These are phyloP conservation scores for Phytomonas sp. DNA, from an alignment of 208 protist species.

Conservation along the genomic window DNA sequence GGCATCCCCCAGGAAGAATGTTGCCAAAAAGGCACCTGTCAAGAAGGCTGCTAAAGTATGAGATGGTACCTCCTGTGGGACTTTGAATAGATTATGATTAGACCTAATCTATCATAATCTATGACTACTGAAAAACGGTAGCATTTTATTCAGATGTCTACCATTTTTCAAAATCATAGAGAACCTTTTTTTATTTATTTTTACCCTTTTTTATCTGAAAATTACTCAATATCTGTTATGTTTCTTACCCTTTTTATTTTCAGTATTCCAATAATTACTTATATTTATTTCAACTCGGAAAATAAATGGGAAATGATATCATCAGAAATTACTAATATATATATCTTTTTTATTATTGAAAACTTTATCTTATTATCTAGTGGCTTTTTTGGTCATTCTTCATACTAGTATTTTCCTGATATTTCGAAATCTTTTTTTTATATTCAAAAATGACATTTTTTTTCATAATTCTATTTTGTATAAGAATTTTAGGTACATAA, in stretches of 20 bases:
- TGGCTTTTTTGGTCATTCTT: conserved; percentile 9
- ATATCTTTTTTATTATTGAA: too few relatives aligned
- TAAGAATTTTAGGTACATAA: not conserved
- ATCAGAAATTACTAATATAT: not conserved
- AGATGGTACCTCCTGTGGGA: not conserved
- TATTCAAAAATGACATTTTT: not conserved
- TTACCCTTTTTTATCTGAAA: not conserved
- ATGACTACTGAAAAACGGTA: not conserved
- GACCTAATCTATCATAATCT: not conserved
- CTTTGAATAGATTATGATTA: not conserved
- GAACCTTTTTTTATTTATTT: conserved; percentile 9
- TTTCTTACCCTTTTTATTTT: conserved; percentile 10
- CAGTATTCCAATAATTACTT: conserved; percentile 1
- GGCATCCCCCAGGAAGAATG: conserved; percentile 18
- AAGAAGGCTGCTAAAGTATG: conserved; percentile 24
- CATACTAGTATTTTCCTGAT: conserved; percentile 7
- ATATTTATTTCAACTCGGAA: not conserved
- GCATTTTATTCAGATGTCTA: not conserved
- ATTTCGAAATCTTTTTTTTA: conserved; percentile 6
- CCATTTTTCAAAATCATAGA: conserved; percentile 13
- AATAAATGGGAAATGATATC: conserved; percentile 2
- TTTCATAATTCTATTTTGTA: not conserved
- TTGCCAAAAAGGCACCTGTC: conserved; percentile 12
- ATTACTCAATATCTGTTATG: conserved; percentile 2
- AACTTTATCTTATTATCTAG: not conserved